Base-by-base conservation (phyloP, 352 stramenopile genomes). In the Phytophthora litchii region DNA sequence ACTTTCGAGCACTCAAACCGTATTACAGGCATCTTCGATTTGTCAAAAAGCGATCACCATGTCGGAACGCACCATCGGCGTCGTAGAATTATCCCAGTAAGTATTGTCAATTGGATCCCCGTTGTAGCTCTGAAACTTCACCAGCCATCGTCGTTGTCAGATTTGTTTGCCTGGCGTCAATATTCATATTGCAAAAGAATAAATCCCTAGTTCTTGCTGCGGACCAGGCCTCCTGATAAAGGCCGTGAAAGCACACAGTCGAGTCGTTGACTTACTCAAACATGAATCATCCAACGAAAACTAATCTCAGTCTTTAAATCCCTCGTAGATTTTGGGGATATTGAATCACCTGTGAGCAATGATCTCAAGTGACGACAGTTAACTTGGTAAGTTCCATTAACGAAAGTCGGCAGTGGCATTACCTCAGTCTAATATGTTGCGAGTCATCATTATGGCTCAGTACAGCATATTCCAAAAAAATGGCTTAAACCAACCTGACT, bases 1-100 rank as follows among this genome's bases (percentile, higher is more conserved):
- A n/a, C n/a, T n/a, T n/a, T n/a, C n/a, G n/a, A n/a, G n/a, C 67
- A 77, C 47, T 74, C 64, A 20, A 76, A 76, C 72, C 64, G 74
- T 44, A 70, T 78, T 13, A 72, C 42, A 5, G 65, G 61, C 54
- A 67, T 78, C 44, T 73, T 59, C 12, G 63, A n/a, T 19, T 59
- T 40, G 17, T 58, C 45, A 10, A 68, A 45, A 20, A 65, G 53
- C 3, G 54, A 47, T 83, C 70, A 20, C 70, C 70, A 53, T 64
- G 29, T n/a, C 53, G 55, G 44, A 83, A 80, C 10, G 70, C 43
- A 12, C 49, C 59, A 54, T 83, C 74, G 2, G 32, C 20, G 40
- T 65, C 74, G 73, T 60, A 80, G 69, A 60, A 80, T 14, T 38
- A 38, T 61, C 47, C 10, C 27, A 29, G 46, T 68, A 72, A 6